Evolutionary conservation across 768 basidiomycete genomes (phyloP).

Genomic region (Tricholoma terreum): DNA sequence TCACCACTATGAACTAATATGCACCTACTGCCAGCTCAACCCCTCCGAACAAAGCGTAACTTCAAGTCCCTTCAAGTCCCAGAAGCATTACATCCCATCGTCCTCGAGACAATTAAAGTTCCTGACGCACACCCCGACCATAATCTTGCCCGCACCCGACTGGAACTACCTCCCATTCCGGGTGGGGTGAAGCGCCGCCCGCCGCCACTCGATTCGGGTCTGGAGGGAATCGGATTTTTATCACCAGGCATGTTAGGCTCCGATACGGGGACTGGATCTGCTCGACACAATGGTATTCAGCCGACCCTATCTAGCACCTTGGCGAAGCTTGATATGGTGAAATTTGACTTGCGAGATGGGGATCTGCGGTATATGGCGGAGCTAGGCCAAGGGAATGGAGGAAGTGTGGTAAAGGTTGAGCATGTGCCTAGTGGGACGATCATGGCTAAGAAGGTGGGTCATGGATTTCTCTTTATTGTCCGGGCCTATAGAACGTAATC

Average conservation of each 20-base stretch:
- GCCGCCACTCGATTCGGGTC: constrained; percentile 58
- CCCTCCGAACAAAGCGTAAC: constrained; percentile 85
- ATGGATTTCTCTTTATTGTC: background rate
- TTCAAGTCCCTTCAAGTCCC: constrained; percentile 82
- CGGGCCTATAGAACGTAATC: too few relatives aligned
- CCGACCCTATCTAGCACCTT: constrained; percentile 76
- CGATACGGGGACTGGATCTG: constrained; percentile 22
- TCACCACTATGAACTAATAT: background rate
- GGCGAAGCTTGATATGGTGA: constrained; percentile 80
- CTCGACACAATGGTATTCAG: constrained; percentile 70
- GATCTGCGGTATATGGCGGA: constrained; percentile 88
- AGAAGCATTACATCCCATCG: constrained; percentile 38
- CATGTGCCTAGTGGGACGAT: constrained; percentile 86
- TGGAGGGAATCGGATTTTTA: constrained; percentile 26
- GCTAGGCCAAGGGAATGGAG: constrained; percentile 94
- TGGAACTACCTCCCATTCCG: constrained; percentile 34
- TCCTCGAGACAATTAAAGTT: background rate
- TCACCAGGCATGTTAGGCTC: constrained; percentile 11
- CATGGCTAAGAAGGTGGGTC: constrained; percentile 96
- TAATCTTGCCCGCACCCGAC: background rate
- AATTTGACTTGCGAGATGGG: constrained; percentile 76
- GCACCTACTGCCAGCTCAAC: background rate
- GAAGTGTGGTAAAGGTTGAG: constrained; percentile 94
- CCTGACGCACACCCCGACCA: background rate
- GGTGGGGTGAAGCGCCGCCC: constrained; percentile 61